These are phyloP conservation scores for Globisporangium emineosum DNA, from an alignment of 352 stramenopile genomes.

Conservation along the genomic window DNA sequence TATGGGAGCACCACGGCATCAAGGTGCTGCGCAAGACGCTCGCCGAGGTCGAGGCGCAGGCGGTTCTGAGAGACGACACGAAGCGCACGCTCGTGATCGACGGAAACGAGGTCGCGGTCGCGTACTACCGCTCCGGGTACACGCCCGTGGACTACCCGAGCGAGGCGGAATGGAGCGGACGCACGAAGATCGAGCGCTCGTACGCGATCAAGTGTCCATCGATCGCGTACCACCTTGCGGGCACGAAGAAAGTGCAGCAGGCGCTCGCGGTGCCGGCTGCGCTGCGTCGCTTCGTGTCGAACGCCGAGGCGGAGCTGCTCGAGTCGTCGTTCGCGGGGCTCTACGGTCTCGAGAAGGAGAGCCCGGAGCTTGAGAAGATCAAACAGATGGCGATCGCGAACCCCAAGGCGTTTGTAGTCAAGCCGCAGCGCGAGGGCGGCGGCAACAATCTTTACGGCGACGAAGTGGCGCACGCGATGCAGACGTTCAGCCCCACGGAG, in stretches of 20 bases:
- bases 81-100: constrained; percentile 59
- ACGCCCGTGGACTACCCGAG: constrained; percentile 95
- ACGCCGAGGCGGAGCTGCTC: constrained; percentile 65
- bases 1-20: constrained; percentile 84
- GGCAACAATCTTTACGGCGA: constrained; percentile 98
- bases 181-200: constrained; percentile 88
- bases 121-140: constrained; percentile 97
- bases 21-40: constrained; percentile 77
- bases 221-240: constrained; percentile 95
- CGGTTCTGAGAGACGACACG: constrained; percentile 30
- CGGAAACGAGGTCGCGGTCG: constrained; percentile 85
- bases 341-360: constrained; percentile 91
- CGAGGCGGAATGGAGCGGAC: constrained; percentile 88
- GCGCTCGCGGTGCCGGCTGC: constrained; percentile 82
- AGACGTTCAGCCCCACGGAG: constrained; percentile 65
- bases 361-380: constrained; percentile 51
- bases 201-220: constrained; percentile 95
- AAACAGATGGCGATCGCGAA: constrained; percentile 73
- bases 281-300: constrained; percentile 89
- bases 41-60: constrained; percentile 47
- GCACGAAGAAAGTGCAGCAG: constrained; percentile 99
- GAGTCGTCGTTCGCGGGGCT: constrained; percentile 93
- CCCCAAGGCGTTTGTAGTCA: constrained; percentile 91
- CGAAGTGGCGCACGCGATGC: constrained; percentile 85
- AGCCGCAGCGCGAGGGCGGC: constrained; percentile 97